Conservation (phyloP, 805 yeast genomes). For the Monosporozyma siamensis region DNA sequence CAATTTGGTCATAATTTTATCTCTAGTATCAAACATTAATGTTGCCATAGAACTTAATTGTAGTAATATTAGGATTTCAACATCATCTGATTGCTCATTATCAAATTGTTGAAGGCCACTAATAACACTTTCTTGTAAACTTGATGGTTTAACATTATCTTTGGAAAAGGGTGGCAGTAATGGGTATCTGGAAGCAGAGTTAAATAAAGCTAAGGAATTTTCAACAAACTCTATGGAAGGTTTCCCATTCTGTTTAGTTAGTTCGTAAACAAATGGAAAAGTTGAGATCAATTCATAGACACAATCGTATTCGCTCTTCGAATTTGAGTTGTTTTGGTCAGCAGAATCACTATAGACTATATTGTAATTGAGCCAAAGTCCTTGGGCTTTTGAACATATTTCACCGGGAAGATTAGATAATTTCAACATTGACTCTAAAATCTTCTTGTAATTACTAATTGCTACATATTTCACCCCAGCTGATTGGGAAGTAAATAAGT, state of each 20-base stretch:
- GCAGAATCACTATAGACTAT: conserved; percentile 37
- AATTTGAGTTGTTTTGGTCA: conserved; percentile 16
- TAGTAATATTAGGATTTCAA: conserved; percentile 39
- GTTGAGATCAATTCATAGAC: conserved; percentile 45
- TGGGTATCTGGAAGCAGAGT: conserved; percentile 63
- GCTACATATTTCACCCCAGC: conserved; percentile 39
- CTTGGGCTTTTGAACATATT: conserved; percentile 33
- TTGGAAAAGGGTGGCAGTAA: conserved; percentile 47
- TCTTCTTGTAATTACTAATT: conserved; percentile 44
- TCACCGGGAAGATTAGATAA: conserved; percentile 26
- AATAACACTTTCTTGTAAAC: conserved; percentile 53
- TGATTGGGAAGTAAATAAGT: conserved; percentile 35
- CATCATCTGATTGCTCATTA: conserved; percentile 26
- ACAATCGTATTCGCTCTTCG: conserved; percentile 46
- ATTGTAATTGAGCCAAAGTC: conserved; percentile 41
- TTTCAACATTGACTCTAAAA: conserved; percentile 38
- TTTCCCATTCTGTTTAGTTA: conserved; percentile 30
- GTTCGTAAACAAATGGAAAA: conserved; percentile 40
- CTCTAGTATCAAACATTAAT: conserved; percentile 54
- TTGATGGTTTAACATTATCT: conserved; percentile 51
- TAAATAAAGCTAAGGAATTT: conserved; percentile 47
- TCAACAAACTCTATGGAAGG: conserved; percentile 33
- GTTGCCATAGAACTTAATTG: conserved; percentile 46
- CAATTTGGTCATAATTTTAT: conserved; percentile 47
- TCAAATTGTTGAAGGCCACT: conserved; percentile 34